phyloP scores from a whole-genome alignment of 331 rosid species.

The Malus hybrid region DNA sequence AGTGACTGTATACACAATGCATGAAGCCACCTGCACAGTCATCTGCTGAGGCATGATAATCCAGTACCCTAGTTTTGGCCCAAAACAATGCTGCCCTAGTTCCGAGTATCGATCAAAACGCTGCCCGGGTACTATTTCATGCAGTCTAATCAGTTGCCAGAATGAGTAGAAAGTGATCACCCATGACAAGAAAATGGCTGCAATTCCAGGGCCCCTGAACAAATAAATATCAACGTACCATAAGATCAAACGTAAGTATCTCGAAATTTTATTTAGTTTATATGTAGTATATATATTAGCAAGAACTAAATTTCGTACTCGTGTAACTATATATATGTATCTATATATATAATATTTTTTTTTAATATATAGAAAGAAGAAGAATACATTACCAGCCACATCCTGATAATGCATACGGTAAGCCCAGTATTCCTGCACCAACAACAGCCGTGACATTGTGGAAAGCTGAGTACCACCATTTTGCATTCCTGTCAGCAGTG shows the following conservation, averaged over 20 bases:
- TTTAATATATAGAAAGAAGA: not conserved
- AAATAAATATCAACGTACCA: not conserved
- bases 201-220: constrained; percentile 40
- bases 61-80: constrained; percentile 40
- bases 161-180: constrained; percentile 50
- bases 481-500: constrained; percentile 26
- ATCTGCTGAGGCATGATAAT: constrained; percentile 47
- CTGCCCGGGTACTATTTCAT: constrained; percentile 40
- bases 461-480: constrained; percentile 38
- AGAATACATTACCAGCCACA: constrained; percentile 16
- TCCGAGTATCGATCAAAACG: constrained; percentile 56
- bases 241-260: not conserved
- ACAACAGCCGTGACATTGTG: constrained; percentile 35
- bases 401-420: constrained; percentile 30
- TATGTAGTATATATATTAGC: not conserved
- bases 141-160: constrained; percentile 57
- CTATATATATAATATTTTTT: too few relatives aligned
- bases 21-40: constrained; percentile 48
- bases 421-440: constrained; percentile 33
- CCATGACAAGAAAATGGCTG: constrained; percentile 38
- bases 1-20: constrained; percentile 54
- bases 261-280: not conserved
- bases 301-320: not conserved
- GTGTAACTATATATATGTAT: too few relatives aligned
- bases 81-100: constrained; percentile 42